A percentile compares a stretch with the other conserved stretches of the same genome.
phyloP scores from a whole-genome alignment of 306 rosid species.

The Pyrus betulifolia region DNA sequence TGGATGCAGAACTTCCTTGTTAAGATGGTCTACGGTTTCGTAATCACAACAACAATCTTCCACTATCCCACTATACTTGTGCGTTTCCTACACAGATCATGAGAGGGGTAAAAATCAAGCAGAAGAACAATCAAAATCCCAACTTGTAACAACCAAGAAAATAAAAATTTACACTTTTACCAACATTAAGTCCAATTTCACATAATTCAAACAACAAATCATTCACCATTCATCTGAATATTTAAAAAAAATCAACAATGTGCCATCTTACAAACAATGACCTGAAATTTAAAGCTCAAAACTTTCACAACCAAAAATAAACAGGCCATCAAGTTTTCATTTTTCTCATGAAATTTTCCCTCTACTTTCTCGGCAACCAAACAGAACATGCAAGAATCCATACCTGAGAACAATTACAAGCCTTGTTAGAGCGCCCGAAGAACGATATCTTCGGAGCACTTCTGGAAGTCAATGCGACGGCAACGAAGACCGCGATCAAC shows the following conservation, averaged over 20 bases:
- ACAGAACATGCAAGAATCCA: constrained; percentile 5
- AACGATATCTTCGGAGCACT: constrained; percentile 38
- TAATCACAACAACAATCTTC: constrained; percentile 56
- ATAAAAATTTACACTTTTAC: neutral
- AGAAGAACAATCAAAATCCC: neutral
- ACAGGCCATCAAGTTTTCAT: neutral
- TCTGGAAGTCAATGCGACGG: constrained; percentile 46
- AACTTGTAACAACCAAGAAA: neutral
- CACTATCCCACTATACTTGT: constrained; percentile 36
- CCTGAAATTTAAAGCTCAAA: neutral
- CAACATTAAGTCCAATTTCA: neutral
- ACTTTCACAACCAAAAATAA: neutral
- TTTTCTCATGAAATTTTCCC: neutral
- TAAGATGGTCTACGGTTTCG: constrained; percentile 41
- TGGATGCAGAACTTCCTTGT: constrained; percentile 37
- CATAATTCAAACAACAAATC: neutral
- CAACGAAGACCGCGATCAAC: constrained; percentile 43
- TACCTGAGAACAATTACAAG: constrained; percentile 69
- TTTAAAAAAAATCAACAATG: neutral
- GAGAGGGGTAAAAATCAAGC: neutral
- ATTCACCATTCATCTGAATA: neutral
- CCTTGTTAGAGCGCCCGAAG: constrained; percentile 42
- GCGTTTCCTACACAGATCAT: constrained; percentile 15
- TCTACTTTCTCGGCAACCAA: constrained; percentile 4
- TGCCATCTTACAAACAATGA: neutral